phyloP scores from a whole-genome alignment of 129 eudicot species.

The Deinandra increscens region DNA sequence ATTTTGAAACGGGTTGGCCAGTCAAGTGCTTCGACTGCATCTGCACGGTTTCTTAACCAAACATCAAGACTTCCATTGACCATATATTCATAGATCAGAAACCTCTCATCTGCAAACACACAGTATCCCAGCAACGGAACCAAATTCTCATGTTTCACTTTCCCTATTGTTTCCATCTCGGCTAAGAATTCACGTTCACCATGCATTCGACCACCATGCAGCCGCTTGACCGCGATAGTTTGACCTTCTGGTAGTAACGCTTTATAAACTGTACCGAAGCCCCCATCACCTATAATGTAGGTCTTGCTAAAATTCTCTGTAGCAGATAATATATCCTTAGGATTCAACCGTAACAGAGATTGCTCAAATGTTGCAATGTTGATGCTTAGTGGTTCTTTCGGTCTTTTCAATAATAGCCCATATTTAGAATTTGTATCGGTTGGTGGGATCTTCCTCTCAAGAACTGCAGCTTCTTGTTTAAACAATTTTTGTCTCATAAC shows the following conservation, averaged over 20 bases:
- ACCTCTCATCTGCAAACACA: conserved; percentile 73
- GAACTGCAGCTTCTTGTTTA: conserved; percentile 33
- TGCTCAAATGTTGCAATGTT: conserved; percentile 91
- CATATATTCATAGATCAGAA: conserved; percentile 90
- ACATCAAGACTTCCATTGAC: conserved; percentile 85
- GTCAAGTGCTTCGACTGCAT: conserved; percentile 66
- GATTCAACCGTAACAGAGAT: conserved; percentile 54
- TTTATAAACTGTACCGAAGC: conserved; percentile 85
- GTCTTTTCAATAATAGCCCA: conserved; percentile 53
- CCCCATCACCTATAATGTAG: conserved; percentile 91
- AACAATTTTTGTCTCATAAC: conserved; percentile 39
- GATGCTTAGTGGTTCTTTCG: conserved; percentile 81
- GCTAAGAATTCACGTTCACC: conserved; percentile 92
- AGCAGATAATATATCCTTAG: conserved; percentile 70
- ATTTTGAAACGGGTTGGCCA: conserved; percentile 89
- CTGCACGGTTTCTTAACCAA: conserved; percentile 75
- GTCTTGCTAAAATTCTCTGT: conserved; percentile 93
- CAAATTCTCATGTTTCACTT: conserved; percentile 73
- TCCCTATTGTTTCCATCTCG: conserved; percentile 94
- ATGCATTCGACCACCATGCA: conserved; percentile 69
- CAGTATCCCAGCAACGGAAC: conserved; percentile 82
- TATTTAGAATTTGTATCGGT: conserved; percentile 44
- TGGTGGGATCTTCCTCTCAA: conserved; percentile 37
- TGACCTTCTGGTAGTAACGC: conserved; percentile 71
- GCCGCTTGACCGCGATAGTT: conserved; percentile 79